These are phyloP conservation scores for Wickerhamiella brachini DNA, from an alignment of 805 yeast genomes.

Conservation along the genomic window DNA sequence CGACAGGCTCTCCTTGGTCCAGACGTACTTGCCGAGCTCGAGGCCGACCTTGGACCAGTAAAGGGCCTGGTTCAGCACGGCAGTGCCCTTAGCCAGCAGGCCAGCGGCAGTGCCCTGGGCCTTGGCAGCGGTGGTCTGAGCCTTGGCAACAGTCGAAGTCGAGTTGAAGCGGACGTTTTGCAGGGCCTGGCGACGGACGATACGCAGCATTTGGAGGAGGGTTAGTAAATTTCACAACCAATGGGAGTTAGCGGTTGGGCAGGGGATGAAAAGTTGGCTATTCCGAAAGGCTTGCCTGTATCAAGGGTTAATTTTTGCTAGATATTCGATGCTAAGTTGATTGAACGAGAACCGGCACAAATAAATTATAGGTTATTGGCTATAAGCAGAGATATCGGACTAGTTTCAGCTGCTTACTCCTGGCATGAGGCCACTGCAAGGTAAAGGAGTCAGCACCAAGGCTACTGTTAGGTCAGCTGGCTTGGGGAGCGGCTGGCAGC, in stretches of 20 bases:
- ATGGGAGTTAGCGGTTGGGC: background rate
- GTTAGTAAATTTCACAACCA: background rate
- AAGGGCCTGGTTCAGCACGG: conserved; percentile 39
- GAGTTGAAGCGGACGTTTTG: conserved; percentile 25
- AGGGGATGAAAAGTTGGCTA: background rate
- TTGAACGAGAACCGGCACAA: no score
- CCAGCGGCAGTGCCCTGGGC: conserved; percentile 19
- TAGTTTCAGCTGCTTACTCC: no score
- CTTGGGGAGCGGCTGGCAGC: no score
- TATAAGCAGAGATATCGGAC: no score
- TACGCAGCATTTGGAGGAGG: conserved; percentile 11
- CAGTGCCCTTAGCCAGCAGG: conserved; percentile 27
- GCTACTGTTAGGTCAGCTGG: no score
- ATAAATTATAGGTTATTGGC: no score
- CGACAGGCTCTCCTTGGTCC: conserved; percentile 81
- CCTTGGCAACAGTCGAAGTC: conserved; percentile 26
- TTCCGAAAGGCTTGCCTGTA: no score
- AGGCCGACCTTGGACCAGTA: conserved; percentile 66
- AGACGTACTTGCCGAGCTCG: conserved; percentile 61
- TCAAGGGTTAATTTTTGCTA: no score
- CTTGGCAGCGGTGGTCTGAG: conserved; percentile 13
- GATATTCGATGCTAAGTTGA: no score
- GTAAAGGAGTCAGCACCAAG: no score
- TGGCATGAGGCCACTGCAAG: no score
- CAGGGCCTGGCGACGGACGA: conserved; percentile 12